phyloP scores from a whole-genome alignment of 2,329 filamentous ascomycete genomes.

The Neonectria coccinea region DNA sequence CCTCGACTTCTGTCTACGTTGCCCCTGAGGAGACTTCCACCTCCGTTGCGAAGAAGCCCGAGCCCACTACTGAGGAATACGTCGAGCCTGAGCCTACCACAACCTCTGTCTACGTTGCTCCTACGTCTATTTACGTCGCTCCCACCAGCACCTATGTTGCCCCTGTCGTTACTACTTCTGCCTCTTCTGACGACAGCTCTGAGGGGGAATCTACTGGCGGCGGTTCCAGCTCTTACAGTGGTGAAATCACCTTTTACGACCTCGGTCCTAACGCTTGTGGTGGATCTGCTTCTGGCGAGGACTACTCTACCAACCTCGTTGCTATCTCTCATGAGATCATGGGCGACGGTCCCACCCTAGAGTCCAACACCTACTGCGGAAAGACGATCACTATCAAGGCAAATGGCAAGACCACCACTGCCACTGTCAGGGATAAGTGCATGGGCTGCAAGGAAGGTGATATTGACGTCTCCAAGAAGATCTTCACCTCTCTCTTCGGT shows the following conservation, averaged over 20 bases:
- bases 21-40: constrained; percentile 30
- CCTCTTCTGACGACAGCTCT: not conserved
- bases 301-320: too few relatives aligned
- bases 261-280: too few relatives aligned
- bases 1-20: constrained; percentile 41
- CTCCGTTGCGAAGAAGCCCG: constrained; percentile 17
- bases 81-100: constrained; percentile 24
- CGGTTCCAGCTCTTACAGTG: too few relatives aligned
- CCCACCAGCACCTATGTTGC: constrained; percentile 30
- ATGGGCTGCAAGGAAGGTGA: too few relatives aligned
- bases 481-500: too few relatives aligned
- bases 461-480: too few relatives aligned
- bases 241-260: too few relatives aligned
- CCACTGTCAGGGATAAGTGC: constrained; percentile 80
- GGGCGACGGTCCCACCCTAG: too few relatives aligned
- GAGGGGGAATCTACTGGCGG: too few relatives aligned
- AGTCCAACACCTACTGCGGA: too few relatives aligned
- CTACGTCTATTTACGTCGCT: constrained; percentile 32
- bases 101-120: constrained; percentile 29
- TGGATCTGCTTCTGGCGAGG: too few relatives aligned
- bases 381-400: constrained; percentile 72
- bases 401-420: constrained; percentile 68
- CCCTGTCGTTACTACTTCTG: constrained; percentile 30
- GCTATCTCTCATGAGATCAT: too few relatives aligned
- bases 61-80: constrained; percentile 33